Conservation (phyloP, 805 yeast species). For the Metschnikowia gruessii region DNA sequence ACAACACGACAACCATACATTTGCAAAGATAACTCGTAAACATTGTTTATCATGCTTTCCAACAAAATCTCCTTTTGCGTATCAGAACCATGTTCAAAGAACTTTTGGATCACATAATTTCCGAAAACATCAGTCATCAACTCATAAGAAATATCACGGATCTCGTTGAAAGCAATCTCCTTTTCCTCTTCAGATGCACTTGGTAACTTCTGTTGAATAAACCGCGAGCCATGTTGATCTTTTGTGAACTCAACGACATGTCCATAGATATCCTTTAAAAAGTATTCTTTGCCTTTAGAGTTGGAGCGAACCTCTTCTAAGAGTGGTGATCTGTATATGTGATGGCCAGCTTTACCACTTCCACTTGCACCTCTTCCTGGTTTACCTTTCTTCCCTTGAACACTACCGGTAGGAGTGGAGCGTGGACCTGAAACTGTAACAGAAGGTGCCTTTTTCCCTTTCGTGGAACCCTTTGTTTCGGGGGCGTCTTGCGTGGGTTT, state of each 20-base stretch:
- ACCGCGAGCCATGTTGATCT: conserved; percentile 97
- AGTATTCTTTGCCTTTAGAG: conserved; percentile 53
- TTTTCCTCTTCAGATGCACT: conserved; percentile 63
- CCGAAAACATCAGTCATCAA: conserved; percentile 97
- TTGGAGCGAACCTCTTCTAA: conserved; percentile 81
- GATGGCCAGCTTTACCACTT: conserved; percentile 32
- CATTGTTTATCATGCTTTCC: conserved; percentile 68
- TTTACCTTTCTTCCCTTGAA: conserved; percentile 16
- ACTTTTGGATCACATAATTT: conserved; percentile 93
- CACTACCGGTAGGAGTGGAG: conserved; percentile 2
- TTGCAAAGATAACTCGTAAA: conserved; percentile 75
- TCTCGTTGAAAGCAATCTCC: conserved; percentile 79
- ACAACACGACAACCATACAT: conserved; percentile 99
- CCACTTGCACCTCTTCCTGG: conserved; percentile 15
- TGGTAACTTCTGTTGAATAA: conserved; percentile 85
- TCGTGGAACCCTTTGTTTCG: not conserved
- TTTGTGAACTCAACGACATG: conserved; percentile 88
- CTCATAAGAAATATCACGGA: conserved; percentile 68
- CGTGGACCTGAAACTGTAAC: not conserved
- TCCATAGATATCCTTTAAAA: conserved; percentile 73
- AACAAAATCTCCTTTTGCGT: conserved; percentile 69
- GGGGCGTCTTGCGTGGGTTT: conserved; percentile 1
- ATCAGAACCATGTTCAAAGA: conserved; percentile 75
- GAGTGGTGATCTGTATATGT: conserved; percentile 70
- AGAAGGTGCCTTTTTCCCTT: not conserved